Evolutionary conservation across 2,329 filamentous ascomycete species (phyloP).

Genomic region (Neophaeococcomyces aloes): DNA sequence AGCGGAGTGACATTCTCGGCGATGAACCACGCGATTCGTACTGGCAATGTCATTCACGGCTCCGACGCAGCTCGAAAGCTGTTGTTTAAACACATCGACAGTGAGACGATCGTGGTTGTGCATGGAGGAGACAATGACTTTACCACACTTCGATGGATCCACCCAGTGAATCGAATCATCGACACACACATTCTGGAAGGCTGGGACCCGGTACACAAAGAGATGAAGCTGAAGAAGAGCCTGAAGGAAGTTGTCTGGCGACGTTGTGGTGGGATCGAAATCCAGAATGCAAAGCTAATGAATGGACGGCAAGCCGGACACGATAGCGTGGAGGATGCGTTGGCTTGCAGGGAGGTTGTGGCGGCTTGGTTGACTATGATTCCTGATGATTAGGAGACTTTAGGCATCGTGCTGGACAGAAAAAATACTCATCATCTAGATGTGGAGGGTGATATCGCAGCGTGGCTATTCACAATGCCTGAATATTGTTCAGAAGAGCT

Average conservation of each 20-base stretch:
- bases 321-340: conserved; percentile 38
- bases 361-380: conserved; percentile 25
- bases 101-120: conserved; percentile 40
- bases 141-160: conserved; percentile 39
- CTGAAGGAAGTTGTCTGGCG: conserved; percentile 18
- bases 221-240: conserved; percentile 1
- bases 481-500: too few species aligned
- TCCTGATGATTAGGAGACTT: conserved; percentile 5
- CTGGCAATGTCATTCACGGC: conserved; percentile 32
- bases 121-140: conserved; percentile 39
- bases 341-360: conserved; percentile 35
- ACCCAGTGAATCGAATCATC: conserved; percentile 28
- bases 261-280: conserved; percentile 17
- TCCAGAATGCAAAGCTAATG: conserved; percentile 17
- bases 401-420: too few species aligned
- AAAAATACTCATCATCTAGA: too few species aligned
- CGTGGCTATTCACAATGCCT: too few species aligned
- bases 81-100: conserved; percentile 37
- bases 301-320: conserved; percentile 24
- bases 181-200: conserved; percentile 33
- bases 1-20: conserved; percentile 38
- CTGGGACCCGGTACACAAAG: neutral
- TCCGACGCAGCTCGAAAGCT: conserved; percentile 32
- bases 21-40: conserved; percentile 30
- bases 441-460: too few species aligned